Evolutionary conservation across 306 rosid genomes (phyloP).

Genomic region (Acmispon strigosus): DNA sequence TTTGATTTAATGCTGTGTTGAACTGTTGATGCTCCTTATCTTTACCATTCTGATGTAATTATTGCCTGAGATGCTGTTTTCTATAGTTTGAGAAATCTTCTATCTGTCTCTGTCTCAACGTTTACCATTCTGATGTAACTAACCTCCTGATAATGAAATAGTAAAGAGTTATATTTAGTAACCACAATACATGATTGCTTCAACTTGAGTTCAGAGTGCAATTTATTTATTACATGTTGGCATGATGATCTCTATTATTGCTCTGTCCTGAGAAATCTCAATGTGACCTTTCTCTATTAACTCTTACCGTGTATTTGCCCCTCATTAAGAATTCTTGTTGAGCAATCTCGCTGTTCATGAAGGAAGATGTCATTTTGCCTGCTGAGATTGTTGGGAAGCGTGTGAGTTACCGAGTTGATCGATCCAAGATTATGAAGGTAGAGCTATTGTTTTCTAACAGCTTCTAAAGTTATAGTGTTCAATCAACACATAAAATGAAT

Average conservation of each 20-base stretch:
- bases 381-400: constrained; percentile 97
- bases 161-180: too few relatives aligned
- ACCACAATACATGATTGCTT: too few relatives aligned
- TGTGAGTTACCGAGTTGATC: constrained; percentile 55
- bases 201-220: not conserved
- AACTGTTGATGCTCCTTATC: too few relatives aligned
- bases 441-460: not conserved
- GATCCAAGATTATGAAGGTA: constrained; percentile 89
- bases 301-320: not conserved
- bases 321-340: not conserved
- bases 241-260: not conserved
- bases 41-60: too few relatives aligned
- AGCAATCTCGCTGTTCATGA: constrained; percentile 55
- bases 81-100: too few relatives aligned
- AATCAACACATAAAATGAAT: not conserved
- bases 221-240: not conserved
- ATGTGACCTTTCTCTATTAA: not conserved
- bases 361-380: constrained; percentile 79
- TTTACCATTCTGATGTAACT: too few relatives aligned
- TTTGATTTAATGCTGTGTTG: too few relatives aligned
- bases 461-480: not conserved
- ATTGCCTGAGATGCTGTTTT: too few relatives aligned
- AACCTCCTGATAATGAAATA: too few relatives aligned
- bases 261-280: not conserved
- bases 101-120: too few relatives aligned